A percentile compares a stretch with the other conserved stretches of the same genome.
These are phyloP conservation scores for Eragrostis nindensis DNA, from an alignment of 176 grass and related monocot species.

Conservation along the genomic window DNA sequence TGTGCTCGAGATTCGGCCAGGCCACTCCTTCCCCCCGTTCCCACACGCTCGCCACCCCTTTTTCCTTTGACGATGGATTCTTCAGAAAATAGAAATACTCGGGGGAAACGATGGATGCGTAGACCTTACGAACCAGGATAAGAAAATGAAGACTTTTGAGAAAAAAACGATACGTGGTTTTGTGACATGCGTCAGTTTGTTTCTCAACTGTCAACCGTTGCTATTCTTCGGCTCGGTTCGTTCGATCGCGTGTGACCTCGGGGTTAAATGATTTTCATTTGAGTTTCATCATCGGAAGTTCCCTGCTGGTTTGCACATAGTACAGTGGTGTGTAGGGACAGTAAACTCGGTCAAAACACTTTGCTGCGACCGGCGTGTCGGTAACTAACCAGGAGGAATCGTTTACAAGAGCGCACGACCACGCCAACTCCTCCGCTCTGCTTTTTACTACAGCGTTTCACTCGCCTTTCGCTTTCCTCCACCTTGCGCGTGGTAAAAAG, in stretches of 20 bases:
- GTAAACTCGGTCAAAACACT: background rate
- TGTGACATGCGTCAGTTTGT: too few species aligned
- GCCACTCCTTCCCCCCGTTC: background rate
- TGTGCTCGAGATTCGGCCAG: conserved; percentile 67
- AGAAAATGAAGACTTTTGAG: background rate
- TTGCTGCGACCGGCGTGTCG: background rate
- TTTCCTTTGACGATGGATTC: background rate
- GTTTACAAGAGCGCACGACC: background rate
- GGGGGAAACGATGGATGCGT: background rate
- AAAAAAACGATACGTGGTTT: too few species aligned
- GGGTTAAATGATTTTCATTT: too few species aligned
- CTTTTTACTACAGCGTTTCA: background rate
- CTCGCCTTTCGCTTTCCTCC: conserved; percentile 41
- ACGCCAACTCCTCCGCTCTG: background rate
- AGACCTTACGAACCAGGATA: background rate
- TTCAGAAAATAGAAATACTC: background rate
- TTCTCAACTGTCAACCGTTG: too few species aligned
- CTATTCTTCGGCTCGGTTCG: too few species aligned
- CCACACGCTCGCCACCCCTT: background rate
- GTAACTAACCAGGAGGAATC: background rate
- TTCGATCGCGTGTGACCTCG: too few species aligned
- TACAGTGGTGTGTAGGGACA: too few species aligned
- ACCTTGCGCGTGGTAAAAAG: background rate
- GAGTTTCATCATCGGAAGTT: too few species aligned
- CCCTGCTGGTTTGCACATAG: too few species aligned